Conservation (phyloP, 2,329 filamentous ascomycete species). For the Pseudogymnoascus sp. region DNA sequence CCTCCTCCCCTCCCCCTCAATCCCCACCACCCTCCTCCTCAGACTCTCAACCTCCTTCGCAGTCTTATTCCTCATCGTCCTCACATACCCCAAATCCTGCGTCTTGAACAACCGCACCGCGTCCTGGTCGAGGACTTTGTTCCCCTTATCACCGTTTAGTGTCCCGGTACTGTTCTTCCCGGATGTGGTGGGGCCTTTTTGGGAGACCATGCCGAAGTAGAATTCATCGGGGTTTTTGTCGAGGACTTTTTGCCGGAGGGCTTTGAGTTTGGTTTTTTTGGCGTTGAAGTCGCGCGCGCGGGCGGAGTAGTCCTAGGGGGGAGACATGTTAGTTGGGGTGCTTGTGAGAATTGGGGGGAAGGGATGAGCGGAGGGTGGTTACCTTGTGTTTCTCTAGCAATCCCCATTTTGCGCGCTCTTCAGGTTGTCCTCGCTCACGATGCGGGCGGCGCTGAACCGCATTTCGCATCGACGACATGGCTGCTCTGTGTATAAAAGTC, state of each 20-base stretch:
- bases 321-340: background rate
- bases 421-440: slow-evolving; percentile 80
- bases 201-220: slow-evolving; percentile 63
- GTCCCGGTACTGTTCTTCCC: slow-evolving; percentile 49
- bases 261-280: slow-evolving; percentile 55
- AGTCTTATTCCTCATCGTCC: slow-evolving; percentile 54
- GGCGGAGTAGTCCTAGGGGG: slow-evolving; percentile 51
- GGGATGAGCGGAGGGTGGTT: slow-evolving; percentile 17
- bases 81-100: slow-evolving; percentile 59
- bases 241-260: slow-evolving; percentile 53
- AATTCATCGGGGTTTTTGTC: slow-evolving; percentile 68
- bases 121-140: slow-evolving; percentile 47
- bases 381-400: slow-evolving; percentile 94
- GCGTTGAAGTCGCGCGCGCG: slow-evolving; percentile 59
- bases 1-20: slow-evolving; percentile 27
- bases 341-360: background rate
- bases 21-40: slow-evolving; percentile 44
- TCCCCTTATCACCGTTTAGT: slow-evolving; percentile 51
- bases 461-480: slow-evolving; percentile 56
- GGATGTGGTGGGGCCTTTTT: slow-evolving; percentile 46
- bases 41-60: slow-evolving; percentile 50
- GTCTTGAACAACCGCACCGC: slow-evolving; percentile 59
- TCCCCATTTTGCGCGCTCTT: slow-evolving; percentile 77
- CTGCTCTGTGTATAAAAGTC: too few relatives aligned
- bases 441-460: slow-evolving; percentile 75